Base-by-base conservation (phyloP, 2,329 filamentous ascomycete genomes). In the Pseudocercospora pini-densiflorae region DNA sequence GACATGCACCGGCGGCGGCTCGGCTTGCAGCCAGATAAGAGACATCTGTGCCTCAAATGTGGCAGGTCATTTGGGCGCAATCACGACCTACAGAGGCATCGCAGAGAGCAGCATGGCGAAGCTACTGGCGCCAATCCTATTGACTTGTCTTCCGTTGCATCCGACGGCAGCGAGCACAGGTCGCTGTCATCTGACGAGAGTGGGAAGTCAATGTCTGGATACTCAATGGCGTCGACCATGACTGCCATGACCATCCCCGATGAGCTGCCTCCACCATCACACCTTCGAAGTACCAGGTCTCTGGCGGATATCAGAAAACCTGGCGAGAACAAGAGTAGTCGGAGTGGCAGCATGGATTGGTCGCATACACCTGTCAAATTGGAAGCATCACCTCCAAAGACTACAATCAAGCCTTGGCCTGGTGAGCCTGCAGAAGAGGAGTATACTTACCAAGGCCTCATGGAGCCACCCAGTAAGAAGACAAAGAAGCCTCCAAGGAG, bases 41-140 rank as follows among this genome's bases (percentile, higher is more conserved):
- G 72, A 63, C 68, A 72, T 64, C 59, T 66, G 1, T 75, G 73
- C 40, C 58, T 61, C 5, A 63, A 69, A 14, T 75, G 73, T 51
- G 66, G 68, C 29, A 70, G 71, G 59, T 63, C 59, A 21, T 75
- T 75, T 63, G 71, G 69, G 14, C 66, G 73, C 27, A 69, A 73
- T 12, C 72, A 74, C 57, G 73, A 75, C 58, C 66, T 73, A 12
- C 67, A 68, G 24, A 63, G 73, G 29, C 73, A 75, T 57, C 69
- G 72, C 45, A 70, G 68, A 45, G 73, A 75, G 54, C 68, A 69
- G 67, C 73, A 75, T 29, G 61, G 68, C 40, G 66, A 67, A 43
- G 64, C 65, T 19, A 67, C 65, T 3, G 65, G 67, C 23, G 61
- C 61, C 10, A 66, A 57, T 16, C 40, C 64, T 3, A 62, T 63